Percentiles rank a stretch among this genome's conserved stretches.
These are phyloP conservation scores for Tylopilus intermedius DNA, from an alignment of 768 basidiomycete genomes.

Conservation along the genomic window DNA sequence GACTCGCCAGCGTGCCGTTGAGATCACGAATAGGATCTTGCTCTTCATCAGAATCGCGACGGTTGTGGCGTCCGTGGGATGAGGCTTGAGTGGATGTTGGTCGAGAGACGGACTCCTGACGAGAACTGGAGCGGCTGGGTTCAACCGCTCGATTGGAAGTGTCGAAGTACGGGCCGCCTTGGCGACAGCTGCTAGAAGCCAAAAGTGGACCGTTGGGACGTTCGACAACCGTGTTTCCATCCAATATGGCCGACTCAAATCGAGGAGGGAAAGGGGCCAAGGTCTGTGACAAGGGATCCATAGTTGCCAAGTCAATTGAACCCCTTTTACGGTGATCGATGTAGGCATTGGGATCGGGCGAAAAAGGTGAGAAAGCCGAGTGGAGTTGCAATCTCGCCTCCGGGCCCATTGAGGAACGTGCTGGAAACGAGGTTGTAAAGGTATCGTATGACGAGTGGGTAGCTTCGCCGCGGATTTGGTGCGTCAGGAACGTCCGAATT, in stretches of 20 bases:
- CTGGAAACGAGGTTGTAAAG: constrained; percentile 16
- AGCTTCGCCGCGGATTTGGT: constrained; percentile 18
- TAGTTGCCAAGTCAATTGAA: constrained; percentile 30
- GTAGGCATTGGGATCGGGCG: constrained; percentile 62
- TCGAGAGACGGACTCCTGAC: constrained; percentile 49
- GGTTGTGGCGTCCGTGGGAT: constrained; percentile 19
- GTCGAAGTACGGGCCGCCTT: constrained; percentile 43
- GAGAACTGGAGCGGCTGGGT: constrained; percentile 38
- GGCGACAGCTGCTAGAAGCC: constrained; percentile 42
- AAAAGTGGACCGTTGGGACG: constrained; percentile 43
- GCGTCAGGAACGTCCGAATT: constrained; percentile 16
- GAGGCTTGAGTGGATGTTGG: constrained; percentile 46
- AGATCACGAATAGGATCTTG: constrained; percentile 61
- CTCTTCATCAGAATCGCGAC: constrained; percentile 32
- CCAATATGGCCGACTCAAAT: constrained; percentile 36
- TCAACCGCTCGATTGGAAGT: constrained; percentile 35
- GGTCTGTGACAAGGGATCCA: constrained; percentile 44
- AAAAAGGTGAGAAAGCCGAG: constrained; percentile 66
- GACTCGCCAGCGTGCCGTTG: constrained; percentile 71
- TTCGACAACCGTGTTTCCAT: constrained; percentile 33
- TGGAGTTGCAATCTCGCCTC: constrained; percentile 19
- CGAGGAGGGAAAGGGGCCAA: constrained; percentile 50
- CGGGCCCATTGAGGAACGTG: constrained; percentile 11
- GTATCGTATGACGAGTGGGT: constrained; percentile 19
- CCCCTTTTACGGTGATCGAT: constrained; percentile 33